phyloP scores from a whole-genome alignment of 768 basidiomycete species.

The Termitomyces sp. region DNA sequence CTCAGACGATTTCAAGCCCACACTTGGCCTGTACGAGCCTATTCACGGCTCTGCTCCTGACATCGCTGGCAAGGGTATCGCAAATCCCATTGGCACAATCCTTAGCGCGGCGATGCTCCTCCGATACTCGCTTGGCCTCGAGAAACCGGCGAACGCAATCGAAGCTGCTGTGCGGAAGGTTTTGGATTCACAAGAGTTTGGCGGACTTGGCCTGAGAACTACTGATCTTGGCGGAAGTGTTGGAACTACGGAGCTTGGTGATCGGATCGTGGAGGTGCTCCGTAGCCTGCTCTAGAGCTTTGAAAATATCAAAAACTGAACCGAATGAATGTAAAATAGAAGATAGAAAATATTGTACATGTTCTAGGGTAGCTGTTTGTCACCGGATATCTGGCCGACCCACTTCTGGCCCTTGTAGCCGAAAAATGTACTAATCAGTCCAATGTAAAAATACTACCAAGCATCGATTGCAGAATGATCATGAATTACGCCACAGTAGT shows the following conservation, averaged over 20 bases:
- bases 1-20: conserved; percentile 67
- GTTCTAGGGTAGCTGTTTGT: background rate
- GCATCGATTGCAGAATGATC: background rate
- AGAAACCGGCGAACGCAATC: conserved; percentile 77
- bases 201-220: conserved; percentile 77
- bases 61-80: conserved; percentile 90
- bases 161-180: conserved; percentile 90
- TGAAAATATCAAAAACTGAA: background rate
- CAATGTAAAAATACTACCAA: background rate
- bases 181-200: conserved; percentile 61
- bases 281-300: conserved; percentile 43
- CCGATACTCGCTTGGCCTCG: conserved; percentile 89
- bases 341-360: background rate
- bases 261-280: conserved; percentile 72
- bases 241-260: conserved; percentile 76
- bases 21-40: conserved; percentile 91
- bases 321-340: background rate
- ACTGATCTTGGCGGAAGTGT: conserved; percentile 81
- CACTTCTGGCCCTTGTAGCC: background rate
- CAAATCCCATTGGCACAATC: conserved; percentile 94
- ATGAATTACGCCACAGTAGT: background rate
- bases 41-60: conserved; percentile 95
- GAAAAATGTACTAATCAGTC: background rate
- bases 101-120: conserved; percentile 91
- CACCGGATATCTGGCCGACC: background rate